Evolutionary conservation across 2,329 filamentous ascomycete genomes (phyloP).

Genomic region (Coniochaeta hoffmannii): DNA sequence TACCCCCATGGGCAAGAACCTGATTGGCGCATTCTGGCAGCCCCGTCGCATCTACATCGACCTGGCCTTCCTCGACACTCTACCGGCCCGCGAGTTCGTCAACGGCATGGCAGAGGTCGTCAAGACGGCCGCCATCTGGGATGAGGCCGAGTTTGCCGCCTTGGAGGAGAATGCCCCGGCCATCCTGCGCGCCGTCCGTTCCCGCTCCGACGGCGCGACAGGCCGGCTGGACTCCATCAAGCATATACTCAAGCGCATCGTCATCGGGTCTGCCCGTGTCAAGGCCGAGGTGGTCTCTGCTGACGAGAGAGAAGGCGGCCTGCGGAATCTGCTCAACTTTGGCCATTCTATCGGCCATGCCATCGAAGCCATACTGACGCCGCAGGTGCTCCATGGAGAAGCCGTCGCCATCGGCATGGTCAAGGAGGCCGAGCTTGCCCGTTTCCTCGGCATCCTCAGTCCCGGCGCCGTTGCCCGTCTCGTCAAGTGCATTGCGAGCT

Average conservation of each 20-base stretch:
- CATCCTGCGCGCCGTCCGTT: conserved; percentile 67
- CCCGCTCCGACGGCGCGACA: conserved; percentile 41
- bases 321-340: conserved; percentile 94
- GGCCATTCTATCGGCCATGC: conserved; percentile 97
- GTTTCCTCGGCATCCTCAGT: conserved; percentile 77
- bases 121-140: conserved; percentile 96
- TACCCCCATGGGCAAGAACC: conserved; percentile 89
- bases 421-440: conserved; percentile 89
- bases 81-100: conserved; percentile 87
- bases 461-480: conserved; percentile 84
- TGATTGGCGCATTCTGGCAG: conserved; percentile 96
- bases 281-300: conserved; percentile 92
- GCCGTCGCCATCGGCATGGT: conserved; percentile 98
- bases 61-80: conserved; percentile 79
- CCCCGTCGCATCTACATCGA: conserved; percentile 92
- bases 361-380: conserved; percentile 89
- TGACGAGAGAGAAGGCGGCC: conserved; percentile 88
- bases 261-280: conserved; percentile 82
- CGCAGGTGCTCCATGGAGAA: conserved; percentile 91
- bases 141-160: conserved; percentile 76
- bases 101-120: conserved; percentile 99
- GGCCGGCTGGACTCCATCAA: conserved; percentile 58
- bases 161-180: conserved; percentile 74
- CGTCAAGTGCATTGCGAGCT: conserved; percentile 90
- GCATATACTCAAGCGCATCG: conserved; percentile 66